Evolutionary conservation across 1,284 basidiomycete genomes (phyloP).

Genomic region (Apiotrichum veenhuisii): DNA sequence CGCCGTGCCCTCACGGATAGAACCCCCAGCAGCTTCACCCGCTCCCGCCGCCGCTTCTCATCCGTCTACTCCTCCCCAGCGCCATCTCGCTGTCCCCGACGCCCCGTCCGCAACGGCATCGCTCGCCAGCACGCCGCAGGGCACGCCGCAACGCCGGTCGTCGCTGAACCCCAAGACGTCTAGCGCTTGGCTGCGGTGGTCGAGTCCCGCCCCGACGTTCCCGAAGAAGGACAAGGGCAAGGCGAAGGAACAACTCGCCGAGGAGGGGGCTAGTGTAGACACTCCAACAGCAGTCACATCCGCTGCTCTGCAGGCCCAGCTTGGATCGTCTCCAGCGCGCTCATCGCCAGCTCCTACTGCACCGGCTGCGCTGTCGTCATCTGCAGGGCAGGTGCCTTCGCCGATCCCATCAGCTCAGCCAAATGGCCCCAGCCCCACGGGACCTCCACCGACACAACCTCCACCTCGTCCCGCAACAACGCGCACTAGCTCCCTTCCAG

Average conservation of each 20-base stretch:
- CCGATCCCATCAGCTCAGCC: too few relatives aligned
- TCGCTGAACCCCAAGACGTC: conserved; percentile 37
- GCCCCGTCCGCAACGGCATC: neutral
- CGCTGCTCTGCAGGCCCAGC: too few relatives aligned
- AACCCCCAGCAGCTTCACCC: too few relatives aligned
- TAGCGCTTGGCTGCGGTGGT: conserved; percentile 41
- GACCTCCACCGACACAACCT: neutral
- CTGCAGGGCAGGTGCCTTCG: too few relatives aligned
- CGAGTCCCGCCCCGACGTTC: conserved; percentile 33
- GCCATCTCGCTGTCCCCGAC: neutral
- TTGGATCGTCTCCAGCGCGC: too few relatives aligned
- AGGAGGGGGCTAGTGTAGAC: neutral
- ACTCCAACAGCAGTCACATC: neutral
- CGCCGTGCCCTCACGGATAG: too few relatives aligned
- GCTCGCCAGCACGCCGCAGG: neutral
- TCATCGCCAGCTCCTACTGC: too few relatives aligned
- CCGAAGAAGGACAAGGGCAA: conserved; percentile 40
- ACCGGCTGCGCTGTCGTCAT: too few relatives aligned
- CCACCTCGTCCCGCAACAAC: neutral
- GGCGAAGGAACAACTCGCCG: conserved; percentile 14
- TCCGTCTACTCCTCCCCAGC: neutral
- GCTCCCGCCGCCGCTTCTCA: too few relatives aligned
- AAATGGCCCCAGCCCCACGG: too few relatives aligned
- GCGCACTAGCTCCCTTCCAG: neutral
- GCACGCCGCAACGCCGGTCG: conserved; percentile 3